Evolutionary conservation across 225 moss, liverwort and hornwort genomes (phyloP), one percentile per base, ranked within the genome.

Genomic region (Takakia lepidozioides): DNA sequence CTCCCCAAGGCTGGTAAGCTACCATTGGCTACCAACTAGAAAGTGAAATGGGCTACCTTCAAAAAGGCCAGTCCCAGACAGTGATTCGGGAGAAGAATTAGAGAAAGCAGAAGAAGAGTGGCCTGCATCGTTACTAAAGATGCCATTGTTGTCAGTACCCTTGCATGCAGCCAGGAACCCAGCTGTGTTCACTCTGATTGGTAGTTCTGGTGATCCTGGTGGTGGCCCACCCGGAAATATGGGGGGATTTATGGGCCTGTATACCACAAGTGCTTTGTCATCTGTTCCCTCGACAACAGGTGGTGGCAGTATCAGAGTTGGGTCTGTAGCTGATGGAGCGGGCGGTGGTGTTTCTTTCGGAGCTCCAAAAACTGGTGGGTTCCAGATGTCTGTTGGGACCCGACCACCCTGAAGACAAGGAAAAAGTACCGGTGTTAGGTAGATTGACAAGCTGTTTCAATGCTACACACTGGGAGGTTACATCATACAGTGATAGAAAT

Each of bases 1-100:
- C 43, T 52, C 58, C 65, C 55, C 61, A 43, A 60, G 50, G 51
- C 21, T 25, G 13, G 43, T 48, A 59, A 57, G 51, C 63, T 43
- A 30, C 65, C 49, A 57, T 65, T n/a, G n/a, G n/a, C 51, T 66
- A 70, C 51, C 57, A 64, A 70, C 70, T 75, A 75, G 75, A 70
- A 63, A 75, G 75, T 71, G 68, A 66, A 71, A 78, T 78, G 85
- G 76, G 74, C 88, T 82, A 89, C 85, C 88, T 82, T 82, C 75
- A 66, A 85, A 76, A 69, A 89, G 79, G 75, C 76, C 82, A 89
- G 76, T 67, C 68, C 82, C 82, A 66, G 70, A 76, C 60, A 65
- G 59, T 61, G 66, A 51, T 77, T 81, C 81, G 79, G 75, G 65
- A 70, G 74, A 62, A 74, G 82, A 76, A 85, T 54, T 75, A 89